Conservation (phyloP, 169 alveolate genomes). For the Eimeria nieschulzi region DNA sequence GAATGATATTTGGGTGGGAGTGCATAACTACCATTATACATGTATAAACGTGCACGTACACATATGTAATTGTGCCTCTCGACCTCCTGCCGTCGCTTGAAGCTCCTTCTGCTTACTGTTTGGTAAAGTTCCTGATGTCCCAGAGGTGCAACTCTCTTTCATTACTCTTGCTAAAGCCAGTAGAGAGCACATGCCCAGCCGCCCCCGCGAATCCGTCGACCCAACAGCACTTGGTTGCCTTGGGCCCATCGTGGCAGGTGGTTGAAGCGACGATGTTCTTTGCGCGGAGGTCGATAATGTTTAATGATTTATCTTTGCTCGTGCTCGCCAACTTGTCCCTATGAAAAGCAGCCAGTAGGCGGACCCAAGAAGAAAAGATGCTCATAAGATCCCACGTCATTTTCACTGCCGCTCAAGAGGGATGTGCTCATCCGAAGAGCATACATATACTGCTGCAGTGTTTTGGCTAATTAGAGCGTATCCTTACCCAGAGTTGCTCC, state of each 20-base stretch:
- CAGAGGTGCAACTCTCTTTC: constrained; percentile 69
- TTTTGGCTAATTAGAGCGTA: too few species aligned
- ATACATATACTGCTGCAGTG: too few species aligned
- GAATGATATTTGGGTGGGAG: too few species aligned
- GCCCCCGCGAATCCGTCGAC: constrained; percentile 74
- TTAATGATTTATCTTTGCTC: constrained; percentile 65
- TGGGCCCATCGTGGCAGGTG: constrained; percentile 73
- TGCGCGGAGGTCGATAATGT: constrained; percentile 63
- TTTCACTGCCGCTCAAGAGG: too few species aligned
- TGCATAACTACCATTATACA: background rate
- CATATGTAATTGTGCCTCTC: background rate
- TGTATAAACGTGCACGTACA: background rate
- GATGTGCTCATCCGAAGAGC: too few species aligned
- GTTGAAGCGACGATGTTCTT: constrained; percentile 46
- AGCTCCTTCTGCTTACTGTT: constrained; percentile 60
- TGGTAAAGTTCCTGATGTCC: constrained; percentile 67
- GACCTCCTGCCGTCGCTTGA: background rate
- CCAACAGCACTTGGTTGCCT: constrained; percentile 74
- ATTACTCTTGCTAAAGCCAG: constrained; percentile 71
- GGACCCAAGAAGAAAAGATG: too few species aligned
- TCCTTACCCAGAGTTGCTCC: constrained; percentile 64
- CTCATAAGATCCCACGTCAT: too few species aligned
- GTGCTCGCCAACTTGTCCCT: constrained; percentile 66
- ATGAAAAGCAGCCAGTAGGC: background rate
- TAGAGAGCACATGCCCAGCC: constrained; percentile 67